These are phyloP conservation scores for Magnolia changhungtana DNA, from an alignment of 164 flowering plant species.

Conservation along the genomic window DNA sequence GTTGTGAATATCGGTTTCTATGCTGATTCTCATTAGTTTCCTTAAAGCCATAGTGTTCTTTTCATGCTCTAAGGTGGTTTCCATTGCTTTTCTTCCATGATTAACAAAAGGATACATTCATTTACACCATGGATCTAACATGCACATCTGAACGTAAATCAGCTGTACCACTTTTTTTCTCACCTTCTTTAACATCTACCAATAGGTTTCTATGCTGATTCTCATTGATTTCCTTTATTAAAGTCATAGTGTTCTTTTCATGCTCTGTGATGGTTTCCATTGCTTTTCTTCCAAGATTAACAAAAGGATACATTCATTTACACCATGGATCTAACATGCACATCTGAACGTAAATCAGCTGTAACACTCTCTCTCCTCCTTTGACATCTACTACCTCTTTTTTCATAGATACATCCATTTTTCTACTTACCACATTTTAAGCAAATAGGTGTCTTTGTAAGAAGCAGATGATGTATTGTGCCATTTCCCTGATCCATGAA, in stretches of 20 bases:
- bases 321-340: no score
- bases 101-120: no score
- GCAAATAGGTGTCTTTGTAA: neutral
- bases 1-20: slow-evolving; percentile 27
- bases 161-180: neutral
- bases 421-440: neutral
- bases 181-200: no score
- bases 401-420: no score
- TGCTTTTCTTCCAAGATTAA: neutral
- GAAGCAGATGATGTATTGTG: no score
- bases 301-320: no score
- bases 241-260: slow-evolving; percentile 5
- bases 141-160: neutral
- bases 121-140: no score
- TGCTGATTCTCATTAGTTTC: slow-evolving; percentile 21
- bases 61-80: neutral
- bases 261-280: slow-evolving; percentile 1
- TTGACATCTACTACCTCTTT: no score
- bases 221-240: slow-evolving; percentile 16
- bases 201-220: slow-evolving; percentile 29
- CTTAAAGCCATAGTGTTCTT: slow-evolving; percentile 6
- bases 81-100: neutral
- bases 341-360: neutral
- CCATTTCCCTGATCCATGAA: no score
- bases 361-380: neutral